These are phyloP conservation scores for Fusarium sp. DNA, from an alignment of 2,329 filamentous ascomycete species.

Conservation along the genomic window DNA sequence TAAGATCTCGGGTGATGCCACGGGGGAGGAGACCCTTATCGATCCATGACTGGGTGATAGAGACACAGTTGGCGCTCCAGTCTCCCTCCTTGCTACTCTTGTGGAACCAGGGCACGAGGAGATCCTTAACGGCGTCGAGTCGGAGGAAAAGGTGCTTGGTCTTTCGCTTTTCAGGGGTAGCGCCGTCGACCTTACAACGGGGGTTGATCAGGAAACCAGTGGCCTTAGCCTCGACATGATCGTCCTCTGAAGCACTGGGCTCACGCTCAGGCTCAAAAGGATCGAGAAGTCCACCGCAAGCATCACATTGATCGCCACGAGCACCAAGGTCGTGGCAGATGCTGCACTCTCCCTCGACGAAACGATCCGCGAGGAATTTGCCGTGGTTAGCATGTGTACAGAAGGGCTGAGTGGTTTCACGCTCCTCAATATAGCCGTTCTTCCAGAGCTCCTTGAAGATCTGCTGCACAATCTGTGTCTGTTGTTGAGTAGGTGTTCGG, in stretches of 20 bases:
- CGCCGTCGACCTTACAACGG: conserved; percentile 89
- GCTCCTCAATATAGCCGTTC: conserved; percentile 89
- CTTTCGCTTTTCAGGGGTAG: conserved; percentile 79
- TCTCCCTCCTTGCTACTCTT: conserved; percentile 78
- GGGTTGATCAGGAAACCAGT: conserved; percentile 77
- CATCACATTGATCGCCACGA: conserved; percentile 79
- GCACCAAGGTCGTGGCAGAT: conserved; percentile 79
- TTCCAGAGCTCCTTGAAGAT: conserved; percentile 90
- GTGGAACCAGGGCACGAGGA: conserved; percentile 82
- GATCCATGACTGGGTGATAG: conserved; percentile 84
- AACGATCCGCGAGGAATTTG: conserved; percentile 86
- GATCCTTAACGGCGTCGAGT: conserved; percentile 82
- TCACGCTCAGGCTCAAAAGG: conserved; percentile 69
- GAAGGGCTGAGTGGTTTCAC: conserved; percentile 88
- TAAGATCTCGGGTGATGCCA: conserved; percentile 91
- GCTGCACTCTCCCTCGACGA: conserved; percentile 83
- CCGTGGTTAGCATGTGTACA: conserved; percentile 76
- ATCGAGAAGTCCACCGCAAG: conserved; percentile 78
- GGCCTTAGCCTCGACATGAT: conserved; percentile 51
- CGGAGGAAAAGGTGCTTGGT: conserved; percentile 94
- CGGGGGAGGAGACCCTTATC: conserved; percentile 86
- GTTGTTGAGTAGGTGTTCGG: conserved; percentile 86
- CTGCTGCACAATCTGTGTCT: conserved; percentile 92
- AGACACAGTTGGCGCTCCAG: conserved; percentile 80
- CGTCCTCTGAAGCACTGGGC: conserved; percentile 49